phyloP scores from a whole-genome alignment of 345 rosid genomes.

The Erucastrum elatum region DNA sequence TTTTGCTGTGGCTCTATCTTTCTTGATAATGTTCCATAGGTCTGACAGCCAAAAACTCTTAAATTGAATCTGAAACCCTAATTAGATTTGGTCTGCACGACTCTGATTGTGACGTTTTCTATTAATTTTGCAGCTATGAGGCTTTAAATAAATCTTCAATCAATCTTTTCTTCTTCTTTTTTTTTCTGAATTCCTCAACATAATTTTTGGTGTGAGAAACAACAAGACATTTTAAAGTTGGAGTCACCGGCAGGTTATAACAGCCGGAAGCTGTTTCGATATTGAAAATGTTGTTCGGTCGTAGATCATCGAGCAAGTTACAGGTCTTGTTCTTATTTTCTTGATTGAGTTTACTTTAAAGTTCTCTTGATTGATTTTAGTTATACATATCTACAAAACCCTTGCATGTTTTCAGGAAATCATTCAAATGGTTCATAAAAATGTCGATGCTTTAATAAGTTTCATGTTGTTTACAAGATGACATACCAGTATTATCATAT shows the following conservation, averaged over 20 bases:
- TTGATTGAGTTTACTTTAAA: not conserved
- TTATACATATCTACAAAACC: constrained; percentile 10
- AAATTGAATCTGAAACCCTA: constrained; percentile 26
- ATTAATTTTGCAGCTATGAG: constrained; percentile 17
- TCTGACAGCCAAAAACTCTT: not conserved
- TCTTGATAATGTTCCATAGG: constrained; percentile 49
- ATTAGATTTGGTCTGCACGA: constrained; percentile 31
- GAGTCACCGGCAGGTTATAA: constrained; percentile 39
- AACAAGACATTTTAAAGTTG: constrained; percentile 31
- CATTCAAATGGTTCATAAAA: not conserved
- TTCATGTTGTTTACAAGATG: not conserved
- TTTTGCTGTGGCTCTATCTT: not conserved
- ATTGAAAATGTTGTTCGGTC: constrained; percentile 45
- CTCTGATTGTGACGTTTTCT: constrained; percentile 26
- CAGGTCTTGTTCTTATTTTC: constrained; percentile 42
- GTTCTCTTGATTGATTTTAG: constrained; percentile 12
- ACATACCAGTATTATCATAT: not conserved
- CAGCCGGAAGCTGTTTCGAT: constrained; percentile 44
- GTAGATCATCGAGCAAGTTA: constrained; percentile 44
- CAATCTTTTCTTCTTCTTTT: not conserved
- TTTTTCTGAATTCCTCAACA: constrained; percentile 24
- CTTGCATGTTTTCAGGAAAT: not conserved
- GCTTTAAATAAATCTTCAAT: constrained; percentile 33
- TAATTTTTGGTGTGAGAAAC: not conserved
- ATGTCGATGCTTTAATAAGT: not conserved